Evolutionary conservation across 805 yeast genomes (phyloP).

Genomic region (Starmerella sp.): DNA sequence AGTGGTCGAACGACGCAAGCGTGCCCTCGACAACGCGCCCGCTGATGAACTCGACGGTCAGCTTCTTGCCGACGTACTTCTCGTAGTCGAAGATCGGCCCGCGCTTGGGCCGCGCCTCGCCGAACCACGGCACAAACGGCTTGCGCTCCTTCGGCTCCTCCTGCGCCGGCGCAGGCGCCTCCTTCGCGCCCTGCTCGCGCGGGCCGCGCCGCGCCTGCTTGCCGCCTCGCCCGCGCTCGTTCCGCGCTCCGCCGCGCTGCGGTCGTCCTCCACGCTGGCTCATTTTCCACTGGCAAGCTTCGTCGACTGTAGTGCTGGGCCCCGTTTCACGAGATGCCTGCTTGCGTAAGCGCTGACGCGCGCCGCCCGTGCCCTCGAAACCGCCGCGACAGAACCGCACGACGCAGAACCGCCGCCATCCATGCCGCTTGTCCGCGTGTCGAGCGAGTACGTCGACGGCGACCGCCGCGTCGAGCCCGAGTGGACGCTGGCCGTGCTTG

Average conservation of each 20-base stretch:
- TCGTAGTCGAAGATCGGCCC: slow-evolving; percentile 79
- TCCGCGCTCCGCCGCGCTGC: slow-evolving; percentile 11
- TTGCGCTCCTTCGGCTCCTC: slow-evolving; percentile 28
- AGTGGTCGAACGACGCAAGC: slow-evolving; percentile 86
- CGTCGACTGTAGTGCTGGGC: neutral
- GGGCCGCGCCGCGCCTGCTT: slow-evolving; percentile 2
- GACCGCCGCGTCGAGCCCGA: slow-evolving; percentile 53
- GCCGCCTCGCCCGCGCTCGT: slow-evolving; percentile 3
- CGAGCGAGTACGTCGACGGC: slow-evolving; percentile 57
- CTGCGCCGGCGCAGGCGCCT: slow-evolving; percentile 7
- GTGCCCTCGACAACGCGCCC: slow-evolving; percentile 76
- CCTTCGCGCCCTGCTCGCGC: slow-evolving; percentile 6
- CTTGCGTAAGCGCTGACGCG: neutral
- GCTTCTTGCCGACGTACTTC: slow-evolving; percentile 58
- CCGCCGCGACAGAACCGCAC: neutral
- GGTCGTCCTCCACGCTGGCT: slow-evolving; percentile 18
- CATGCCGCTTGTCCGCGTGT: slow-evolving; percentile 23
- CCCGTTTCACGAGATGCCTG: neutral
- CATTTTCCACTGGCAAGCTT: neutral
- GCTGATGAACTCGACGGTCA: slow-evolving; percentile 71
- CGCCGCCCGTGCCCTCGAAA: neutral
- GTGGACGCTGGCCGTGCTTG: slow-evolving; percentile 49
- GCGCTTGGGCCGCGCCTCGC: slow-evolving; percentile 68
- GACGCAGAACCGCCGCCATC: neutral
- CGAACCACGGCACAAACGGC: slow-evolving; percentile 25